phyloP scores from a whole-genome alignment of 169 alveolate genomes.

The Eimeria sp. region DNA sequence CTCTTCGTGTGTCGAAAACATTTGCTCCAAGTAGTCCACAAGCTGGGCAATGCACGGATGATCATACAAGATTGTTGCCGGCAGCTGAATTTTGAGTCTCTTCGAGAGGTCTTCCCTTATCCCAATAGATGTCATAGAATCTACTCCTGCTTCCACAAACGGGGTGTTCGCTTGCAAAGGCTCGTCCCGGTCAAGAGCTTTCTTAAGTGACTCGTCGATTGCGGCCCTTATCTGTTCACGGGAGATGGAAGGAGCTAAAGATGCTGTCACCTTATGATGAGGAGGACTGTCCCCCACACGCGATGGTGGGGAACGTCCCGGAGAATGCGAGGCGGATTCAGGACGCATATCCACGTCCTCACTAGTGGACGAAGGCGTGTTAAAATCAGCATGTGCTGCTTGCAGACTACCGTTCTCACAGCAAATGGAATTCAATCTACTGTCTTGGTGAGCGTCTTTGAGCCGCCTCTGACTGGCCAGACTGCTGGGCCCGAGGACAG shows the following conservation, averaged over 20 bases:
- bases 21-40: slow-evolving; percentile 69
- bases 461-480: not conserved
- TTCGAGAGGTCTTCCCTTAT: slow-evolving; percentile 85
- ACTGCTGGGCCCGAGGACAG: slow-evolving; percentile 9
- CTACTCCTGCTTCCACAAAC: slow-evolving; percentile 87
- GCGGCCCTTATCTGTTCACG: slow-evolving; percentile 61
- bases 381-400: not conserved
- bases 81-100: slow-evolving; percentile 83
- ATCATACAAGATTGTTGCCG: slow-evolving; percentile 86
- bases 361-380: not conserved
- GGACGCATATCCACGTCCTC: slow-evolving; percentile 38
- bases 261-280: not conserved
- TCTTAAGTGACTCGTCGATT: slow-evolving; percentile 27
- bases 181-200: slow-evolving; percentile 22
- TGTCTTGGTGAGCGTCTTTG: not conserved
- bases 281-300: not conserved
- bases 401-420: not conserved
- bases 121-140: slow-evolving; percentile 87
- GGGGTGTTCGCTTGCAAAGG: slow-evolving; percentile 74
- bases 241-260: slow-evolving; percentile 5
- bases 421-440: not conserved
- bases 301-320: not conserved
- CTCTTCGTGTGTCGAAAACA: not conserved
- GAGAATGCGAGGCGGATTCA: slow-evolving; percentile 1
- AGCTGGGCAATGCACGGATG: slow-evolving; percentile 87